Base-by-base conservation (phyloP, 257 asterid species). In the Anisodus acutangulus region DNA sequence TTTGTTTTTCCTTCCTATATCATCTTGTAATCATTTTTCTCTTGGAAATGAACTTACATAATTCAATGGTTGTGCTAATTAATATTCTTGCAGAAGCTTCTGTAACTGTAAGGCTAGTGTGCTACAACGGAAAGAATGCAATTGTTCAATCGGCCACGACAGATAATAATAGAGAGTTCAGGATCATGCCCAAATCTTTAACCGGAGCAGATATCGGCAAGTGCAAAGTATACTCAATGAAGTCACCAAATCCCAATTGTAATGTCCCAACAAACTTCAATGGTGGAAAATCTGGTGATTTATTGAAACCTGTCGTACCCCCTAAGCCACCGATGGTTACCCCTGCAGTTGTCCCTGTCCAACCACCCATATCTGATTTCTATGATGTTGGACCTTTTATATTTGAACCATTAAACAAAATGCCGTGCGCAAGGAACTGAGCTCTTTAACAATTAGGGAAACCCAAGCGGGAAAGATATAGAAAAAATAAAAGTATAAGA, bases 371-470 rank as follows among this genome's bases (percentile, higher is more conserved):
- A 1, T 85, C 62, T 43, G 57, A 64, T 13, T 87, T 88, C 47
- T 89, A 67, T 88, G 85, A 41, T 7, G 92, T 88, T 59, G 91
- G 91, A 53, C 93, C 93, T 6, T 89, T 89, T 71, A 90, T 91
- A 6, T 91, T 82, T 84, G 90, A 87, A 83, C 85, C 93, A 19
- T 76, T 83, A 15, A 87, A 84, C 88, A 87, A 82, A 67, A 8
- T 79, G 10, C 83, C 85, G 11, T 90, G 92, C 85, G 31, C 9
- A 17, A 47, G 17, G 10, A 41, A 9, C 8, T 70, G 1, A 70
- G 57, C 57, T 69, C 9, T n/a, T n/a, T n/a, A n/a, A n/a, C n/a
- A n/a, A n/a, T n/a, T n/a, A n/a, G n/a, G n/a, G n/a, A 35, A 43
- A 69, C 15, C 39, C 31, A 69, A 0, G 8, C 2, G 0, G 6